These are phyloP conservation scores for Collariella sp. DNA, from an alignment of 495 filamentous ascomycete genomes.

Conservation along the genomic window DNA sequence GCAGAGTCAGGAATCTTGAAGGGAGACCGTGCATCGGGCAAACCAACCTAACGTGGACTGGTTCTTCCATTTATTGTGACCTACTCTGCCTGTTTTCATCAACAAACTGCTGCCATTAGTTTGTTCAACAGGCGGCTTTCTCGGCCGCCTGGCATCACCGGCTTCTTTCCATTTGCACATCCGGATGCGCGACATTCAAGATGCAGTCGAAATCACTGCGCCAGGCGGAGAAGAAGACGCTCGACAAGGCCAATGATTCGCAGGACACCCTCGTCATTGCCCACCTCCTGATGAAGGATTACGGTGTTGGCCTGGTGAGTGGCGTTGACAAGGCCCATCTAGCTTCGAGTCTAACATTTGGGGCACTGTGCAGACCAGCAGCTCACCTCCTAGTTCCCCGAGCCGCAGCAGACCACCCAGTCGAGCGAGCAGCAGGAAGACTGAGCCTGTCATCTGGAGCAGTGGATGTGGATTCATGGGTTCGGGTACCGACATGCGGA, in stretches of 20 bases:
- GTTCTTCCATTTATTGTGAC: not conserved
- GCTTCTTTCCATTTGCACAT: not conserved
- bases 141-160: not conserved
- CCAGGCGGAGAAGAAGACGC: conserved; percentile 16
- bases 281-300: conserved; percentile 16
- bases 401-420: conserved; percentile 2
- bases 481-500: not conserved
- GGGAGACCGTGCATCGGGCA: not conserved
- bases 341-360: not conserved
- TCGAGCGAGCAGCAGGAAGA: not conserved
- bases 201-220: conserved; percentile 13
- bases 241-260: conserved; percentile 17
- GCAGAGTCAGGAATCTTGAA: not conserved
- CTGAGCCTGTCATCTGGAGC: not conserved
- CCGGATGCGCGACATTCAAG: not conserved
- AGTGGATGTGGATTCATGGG: not conserved
- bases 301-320: conserved; percentile 23
- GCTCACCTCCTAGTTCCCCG: conserved; percentile 18
- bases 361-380: conserved; percentile 19
- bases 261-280: conserved; percentile 24
- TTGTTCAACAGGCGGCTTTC: not conserved
- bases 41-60: not conserved
- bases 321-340: not conserved
- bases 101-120: not conserved
- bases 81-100: not conserved